Conservation (phyloP, 257 asterid genomes). For the Henckelia pumila region DNA sequence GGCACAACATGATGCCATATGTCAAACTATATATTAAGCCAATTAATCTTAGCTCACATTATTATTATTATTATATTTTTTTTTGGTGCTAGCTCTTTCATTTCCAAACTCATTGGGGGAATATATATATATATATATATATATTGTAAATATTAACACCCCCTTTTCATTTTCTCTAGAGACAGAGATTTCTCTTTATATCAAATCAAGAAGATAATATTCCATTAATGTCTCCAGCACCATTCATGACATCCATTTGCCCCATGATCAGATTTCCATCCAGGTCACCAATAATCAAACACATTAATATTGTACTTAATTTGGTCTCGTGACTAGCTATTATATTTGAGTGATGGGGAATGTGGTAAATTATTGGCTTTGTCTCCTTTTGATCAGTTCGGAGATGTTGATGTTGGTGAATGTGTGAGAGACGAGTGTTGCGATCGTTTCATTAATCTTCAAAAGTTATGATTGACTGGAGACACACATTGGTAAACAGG, state of each 20-base stretch:
- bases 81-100: constrained; percentile 2
- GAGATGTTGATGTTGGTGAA: constrained; percentile 13
- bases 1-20: neutral
- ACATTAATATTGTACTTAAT: constrained; percentile 16
- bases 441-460: neutral
- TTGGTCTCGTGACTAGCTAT: neutral
- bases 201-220: constrained; percentile 19
- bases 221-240: constrained; percentile 26
- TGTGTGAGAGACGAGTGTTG: constrained; percentile 23
- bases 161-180: neutral
- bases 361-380: constrained; percentile 3
- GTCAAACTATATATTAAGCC: constrained; percentile 15
- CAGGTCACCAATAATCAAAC: constrained; percentile 24
- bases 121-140: no score
- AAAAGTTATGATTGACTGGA: constrained; percentile 12
- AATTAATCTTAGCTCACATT: neutral
- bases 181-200: constrained; percentile 19
- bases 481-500: constrained; percentile 31
- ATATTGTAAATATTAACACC: no score
- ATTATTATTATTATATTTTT: no score
- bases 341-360: constrained; percentile 16
- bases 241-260: constrained; percentile 36
- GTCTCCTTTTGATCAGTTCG: constrained; percentile 12
- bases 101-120: constrained; percentile 12
- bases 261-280: neutral